These are phyloP conservation scores for Barnettozyma californica DNA, from an alignment of 805 yeast genomes.

Conservation along the genomic window DNA sequence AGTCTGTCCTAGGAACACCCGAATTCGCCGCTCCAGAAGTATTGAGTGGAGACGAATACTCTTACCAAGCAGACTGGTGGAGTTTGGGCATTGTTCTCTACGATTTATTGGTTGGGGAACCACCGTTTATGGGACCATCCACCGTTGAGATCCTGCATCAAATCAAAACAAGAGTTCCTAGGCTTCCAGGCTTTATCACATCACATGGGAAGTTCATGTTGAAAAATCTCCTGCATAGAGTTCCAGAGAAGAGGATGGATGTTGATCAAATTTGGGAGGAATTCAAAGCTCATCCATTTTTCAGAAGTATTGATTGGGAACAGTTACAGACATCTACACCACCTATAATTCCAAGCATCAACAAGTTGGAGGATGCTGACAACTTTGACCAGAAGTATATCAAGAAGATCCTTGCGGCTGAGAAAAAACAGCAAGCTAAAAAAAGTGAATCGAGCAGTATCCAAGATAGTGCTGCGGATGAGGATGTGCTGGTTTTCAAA, in stretches of 20 bases:
- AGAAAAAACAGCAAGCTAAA: not conserved
- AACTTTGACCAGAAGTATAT: slow-evolving; percentile 78
- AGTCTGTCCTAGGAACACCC: slow-evolving; percentile 40
- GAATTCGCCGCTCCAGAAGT: slow-evolving; percentile 80
- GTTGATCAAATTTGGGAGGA: slow-evolving; percentile 36
- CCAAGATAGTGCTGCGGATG: not conserved
- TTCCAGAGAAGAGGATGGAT: slow-evolving; percentile 60
- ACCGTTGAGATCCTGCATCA: slow-evolving; percentile 65
- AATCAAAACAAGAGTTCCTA: slow-evolving; percentile 55
- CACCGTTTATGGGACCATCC: slow-evolving; percentile 79
- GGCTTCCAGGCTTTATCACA: slow-evolving; percentile 64
- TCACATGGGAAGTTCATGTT: slow-evolving; percentile 72
- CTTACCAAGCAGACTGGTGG: slow-evolving; percentile 88
- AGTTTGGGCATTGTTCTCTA: slow-evolving; percentile 75
- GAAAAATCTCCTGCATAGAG: slow-evolving; percentile 59
- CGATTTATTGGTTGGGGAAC: slow-evolving; percentile 75
- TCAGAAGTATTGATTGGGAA: slow-evolving; percentile 71
- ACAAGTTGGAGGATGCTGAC: slow-evolving; percentile 73
- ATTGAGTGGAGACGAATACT: slow-evolving; percentile 71
- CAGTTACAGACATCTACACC: slow-evolving; percentile 45
- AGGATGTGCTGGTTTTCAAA: slow-evolving; percentile 26
- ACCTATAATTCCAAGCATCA: slow-evolving; percentile 71
- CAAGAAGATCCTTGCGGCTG: slow-evolving; percentile 34
- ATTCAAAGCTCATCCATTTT: slow-evolving; percentile 64
- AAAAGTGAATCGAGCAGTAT: not conserved